These are phyloP conservation scores for Trametes hirsuta DNA, from an alignment of 1,284 basidiomycete species.

Conservation along the genomic window DNA sequence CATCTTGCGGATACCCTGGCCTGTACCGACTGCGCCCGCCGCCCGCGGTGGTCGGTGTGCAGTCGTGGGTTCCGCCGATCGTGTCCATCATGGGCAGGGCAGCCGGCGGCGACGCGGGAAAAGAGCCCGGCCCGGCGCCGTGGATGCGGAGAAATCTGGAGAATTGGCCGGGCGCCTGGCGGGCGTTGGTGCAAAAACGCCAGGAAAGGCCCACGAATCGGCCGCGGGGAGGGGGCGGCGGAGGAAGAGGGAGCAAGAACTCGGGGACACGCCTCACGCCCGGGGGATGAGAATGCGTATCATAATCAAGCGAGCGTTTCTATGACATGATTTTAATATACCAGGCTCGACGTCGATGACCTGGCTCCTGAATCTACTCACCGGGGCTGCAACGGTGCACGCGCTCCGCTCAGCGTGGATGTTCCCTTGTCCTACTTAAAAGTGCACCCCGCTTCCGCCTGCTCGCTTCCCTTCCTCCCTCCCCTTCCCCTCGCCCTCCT, in stretches of 20 bases:
- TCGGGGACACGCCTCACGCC: neutral
- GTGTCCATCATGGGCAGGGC: neutral
- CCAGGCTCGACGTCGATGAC: neutral
- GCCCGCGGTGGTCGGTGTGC: neutral
- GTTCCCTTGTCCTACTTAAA: slow-evolving; percentile 12
- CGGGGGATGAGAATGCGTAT: neutral
- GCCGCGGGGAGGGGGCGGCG: neutral
- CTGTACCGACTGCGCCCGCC: neutral
- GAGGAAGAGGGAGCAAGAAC: neutral
- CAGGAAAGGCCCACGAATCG: neutral
- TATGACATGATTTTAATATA: slow-evolving; percentile 11
- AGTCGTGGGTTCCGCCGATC: slow-evolving; percentile 6
- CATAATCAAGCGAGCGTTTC: neutral
- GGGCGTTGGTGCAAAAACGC: no score
- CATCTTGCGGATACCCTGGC: neutral
- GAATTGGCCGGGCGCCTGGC: neutral
- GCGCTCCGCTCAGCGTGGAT: slow-evolving; percentile 11
- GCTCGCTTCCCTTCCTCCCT: slow-evolving; percentile 4
- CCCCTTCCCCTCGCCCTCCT: neutral
- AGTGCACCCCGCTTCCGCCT: slow-evolving; percentile 10
- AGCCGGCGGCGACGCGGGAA: neutral
- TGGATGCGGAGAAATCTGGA: slow-evolving; percentile 3
- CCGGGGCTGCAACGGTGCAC: neutral
- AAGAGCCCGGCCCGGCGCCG: slow-evolving; percentile 5
- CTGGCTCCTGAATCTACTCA: neutral